Evolutionary conservation across 352 stramenopile species (phyloP).

Genomic region (Phytophthora rubi): DNA sequence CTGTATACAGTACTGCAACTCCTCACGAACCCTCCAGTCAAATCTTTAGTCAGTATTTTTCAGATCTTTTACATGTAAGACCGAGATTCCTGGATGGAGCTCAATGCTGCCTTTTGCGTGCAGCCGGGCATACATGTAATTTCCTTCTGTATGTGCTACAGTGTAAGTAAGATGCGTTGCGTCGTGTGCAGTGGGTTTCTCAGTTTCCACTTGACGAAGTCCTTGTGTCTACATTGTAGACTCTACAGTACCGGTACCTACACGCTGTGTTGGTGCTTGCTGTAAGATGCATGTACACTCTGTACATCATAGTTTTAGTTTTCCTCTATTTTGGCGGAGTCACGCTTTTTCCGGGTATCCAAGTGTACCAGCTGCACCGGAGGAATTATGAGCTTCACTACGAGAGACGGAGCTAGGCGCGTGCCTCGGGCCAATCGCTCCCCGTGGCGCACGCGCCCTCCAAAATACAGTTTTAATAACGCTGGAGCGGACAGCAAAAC

Average conservation of each 20-base stretch:
- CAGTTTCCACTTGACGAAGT: no score
- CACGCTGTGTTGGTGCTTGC: no score
- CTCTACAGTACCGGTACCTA: no score
- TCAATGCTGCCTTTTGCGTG: constrained; percentile 18
- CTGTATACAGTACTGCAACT: no score
- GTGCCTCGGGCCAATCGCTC: constrained; percentile 33
- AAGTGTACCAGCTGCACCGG: constrained; percentile 16
- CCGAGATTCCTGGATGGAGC: constrained; percentile 5
- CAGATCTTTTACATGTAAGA: constrained; percentile 15
- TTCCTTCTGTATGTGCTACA: background rate
- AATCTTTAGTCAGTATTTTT: constrained; percentile 7
- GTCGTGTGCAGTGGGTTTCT: background rate
- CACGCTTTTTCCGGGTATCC: background rate
- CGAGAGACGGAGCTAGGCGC: constrained; percentile 26
- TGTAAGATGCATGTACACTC: no score
- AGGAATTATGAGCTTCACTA: constrained; percentile 16
- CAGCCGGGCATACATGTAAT: background rate
- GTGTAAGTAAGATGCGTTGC: background rate
- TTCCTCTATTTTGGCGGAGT: background rate
- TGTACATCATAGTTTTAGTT: background rate
- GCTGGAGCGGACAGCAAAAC: constrained; percentile 24
- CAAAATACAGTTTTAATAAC: constrained; percentile 30
- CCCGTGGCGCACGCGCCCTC: constrained; percentile 6
- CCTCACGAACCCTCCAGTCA: background rate
- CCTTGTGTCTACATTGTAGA: no score